phyloP scores from a whole-genome alignment of 345 rosid genomes.

The Clausena lansium region DNA sequence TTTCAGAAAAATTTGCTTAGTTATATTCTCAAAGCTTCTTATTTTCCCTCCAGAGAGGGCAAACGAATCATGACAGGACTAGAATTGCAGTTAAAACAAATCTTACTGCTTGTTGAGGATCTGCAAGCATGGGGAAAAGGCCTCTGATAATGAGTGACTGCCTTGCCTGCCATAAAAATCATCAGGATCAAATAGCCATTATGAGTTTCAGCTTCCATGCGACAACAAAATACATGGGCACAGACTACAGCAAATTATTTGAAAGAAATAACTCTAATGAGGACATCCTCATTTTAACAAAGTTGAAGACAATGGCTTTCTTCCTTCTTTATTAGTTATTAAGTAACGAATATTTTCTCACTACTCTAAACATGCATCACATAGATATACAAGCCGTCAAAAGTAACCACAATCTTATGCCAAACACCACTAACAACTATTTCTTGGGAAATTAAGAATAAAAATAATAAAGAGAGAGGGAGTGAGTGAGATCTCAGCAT shows the following conservation, averaged over 20 bases:
- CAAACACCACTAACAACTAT: too few species aligned
- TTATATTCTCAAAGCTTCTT: neutral
- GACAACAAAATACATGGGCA: neutral
- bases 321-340: neutral
- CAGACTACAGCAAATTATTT: neutral
- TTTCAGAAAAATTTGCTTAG: neutral
- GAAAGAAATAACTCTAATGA: neutral
- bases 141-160: slow-evolving; percentile 69
- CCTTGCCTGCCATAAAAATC: slow-evolving; percentile 46
- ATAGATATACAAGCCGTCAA: neutral
- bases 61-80: neutral
- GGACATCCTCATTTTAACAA: neutral
- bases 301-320: neutral
- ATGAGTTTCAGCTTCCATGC: neutral
- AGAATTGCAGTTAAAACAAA: neutral
- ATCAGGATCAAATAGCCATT: slow-evolving; percentile 2
- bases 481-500: neutral
- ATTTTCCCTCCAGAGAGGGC: neutral
- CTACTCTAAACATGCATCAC: neutral
- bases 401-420: neutral
- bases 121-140: slow-evolving; percentile 65
- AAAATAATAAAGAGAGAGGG: too few species aligned
- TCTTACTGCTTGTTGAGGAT: slow-evolving; percentile 57
- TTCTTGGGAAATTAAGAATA: too few species aligned
- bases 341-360: neutral